These are phyloP conservation scores for Candida hungchunana DNA, from an alignment of 805 yeast genomes.

Conservation along the genomic window DNA sequence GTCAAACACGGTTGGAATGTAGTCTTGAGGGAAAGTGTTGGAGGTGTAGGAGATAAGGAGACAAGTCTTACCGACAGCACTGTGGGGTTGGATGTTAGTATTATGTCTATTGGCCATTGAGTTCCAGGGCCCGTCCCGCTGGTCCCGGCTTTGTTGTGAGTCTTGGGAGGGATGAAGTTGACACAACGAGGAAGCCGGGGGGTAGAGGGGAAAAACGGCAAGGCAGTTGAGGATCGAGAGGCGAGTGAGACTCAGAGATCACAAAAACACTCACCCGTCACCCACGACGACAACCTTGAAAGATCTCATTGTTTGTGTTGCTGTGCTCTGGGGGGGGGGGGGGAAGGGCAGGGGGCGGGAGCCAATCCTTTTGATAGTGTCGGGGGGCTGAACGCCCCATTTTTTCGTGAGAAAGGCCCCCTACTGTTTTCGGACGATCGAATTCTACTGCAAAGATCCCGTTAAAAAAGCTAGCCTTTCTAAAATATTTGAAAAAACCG, in stretches of 20 bases:
- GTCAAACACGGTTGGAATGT: constrained; percentile 92
- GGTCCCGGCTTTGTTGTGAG: no score
- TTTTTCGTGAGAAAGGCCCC: no score
- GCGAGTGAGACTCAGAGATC: no score
- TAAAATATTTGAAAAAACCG: no score
- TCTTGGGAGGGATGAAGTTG: no score
- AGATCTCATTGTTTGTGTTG: constrained; percentile 55
- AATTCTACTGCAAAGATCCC: no score
- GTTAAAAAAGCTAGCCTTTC: no score
- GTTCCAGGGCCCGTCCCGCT: no score
- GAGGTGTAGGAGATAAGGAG: constrained; percentile 84
- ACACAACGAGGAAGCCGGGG: not conserved
- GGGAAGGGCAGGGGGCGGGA: not conserved
- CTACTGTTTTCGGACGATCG: no score
- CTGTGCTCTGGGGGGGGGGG: not conserved
- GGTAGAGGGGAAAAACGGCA: not conserved
- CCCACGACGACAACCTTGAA: constrained; percentile 93
- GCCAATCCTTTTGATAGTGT: not conserved
- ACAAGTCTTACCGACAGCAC: constrained; percentile 93
- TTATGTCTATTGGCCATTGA: not conserved
- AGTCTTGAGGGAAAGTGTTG: constrained; percentile 88
- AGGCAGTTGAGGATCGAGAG: no score
- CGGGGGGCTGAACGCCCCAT: no score
- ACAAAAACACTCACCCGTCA: constrained; percentile 53
- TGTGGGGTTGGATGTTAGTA: constrained; percentile 21